Evolutionary conservation across 495 filamentous ascomycete species (phyloP), one percentile per base, ranked within the genome.

Genomic region (Penicillium samsonianum): DNA sequence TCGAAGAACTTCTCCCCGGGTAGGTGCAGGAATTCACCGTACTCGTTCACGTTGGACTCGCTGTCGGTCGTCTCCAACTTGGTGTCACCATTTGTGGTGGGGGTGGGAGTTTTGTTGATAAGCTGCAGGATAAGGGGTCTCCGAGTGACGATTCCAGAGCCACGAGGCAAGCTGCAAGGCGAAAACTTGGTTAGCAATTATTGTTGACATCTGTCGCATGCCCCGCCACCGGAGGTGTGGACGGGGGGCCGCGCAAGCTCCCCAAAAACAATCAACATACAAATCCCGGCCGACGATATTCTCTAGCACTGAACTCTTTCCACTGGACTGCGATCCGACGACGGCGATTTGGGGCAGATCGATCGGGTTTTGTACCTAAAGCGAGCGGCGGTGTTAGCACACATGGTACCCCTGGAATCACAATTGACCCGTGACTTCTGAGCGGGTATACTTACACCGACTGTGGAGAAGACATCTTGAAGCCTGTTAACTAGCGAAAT

Each of bases 261-360:
- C 26, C 5, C 12, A 41, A 14, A 20, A 17, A 44, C 16, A 23
- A 45, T 17, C 12, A 31, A 72, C 90, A 73, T 82, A 98, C 95
- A 99, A 98, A 77, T 99, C 94, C 77, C 95, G 83, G 37, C 95
- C 95, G 40, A 99, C 95, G 65, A 99, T 99, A 68, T 99, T 99
- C 77, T 99, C 95, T 67, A 99, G 75, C 64, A 99, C 95, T n/a
- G 94, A 98, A 80, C 92, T 97, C 86, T 99, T 99, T 71, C 95
- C 95, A 73, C 92, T 96, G 12, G 95, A 98, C 80, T 99, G 95
- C 70, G 93, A 97, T 64, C 95, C 95, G 46, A 99, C 95, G 55
- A 99, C 95, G 58, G 88, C 94, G 75, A 99, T 99, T 80, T 99
- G 95, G 25, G 95, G 95, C 57, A 99, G 76, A 81, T 99, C 95